phyloP scores from a whole-genome alignment of 2,329 filamentous ascomycete genomes.

The Ceratocystis variospora region DNA sequence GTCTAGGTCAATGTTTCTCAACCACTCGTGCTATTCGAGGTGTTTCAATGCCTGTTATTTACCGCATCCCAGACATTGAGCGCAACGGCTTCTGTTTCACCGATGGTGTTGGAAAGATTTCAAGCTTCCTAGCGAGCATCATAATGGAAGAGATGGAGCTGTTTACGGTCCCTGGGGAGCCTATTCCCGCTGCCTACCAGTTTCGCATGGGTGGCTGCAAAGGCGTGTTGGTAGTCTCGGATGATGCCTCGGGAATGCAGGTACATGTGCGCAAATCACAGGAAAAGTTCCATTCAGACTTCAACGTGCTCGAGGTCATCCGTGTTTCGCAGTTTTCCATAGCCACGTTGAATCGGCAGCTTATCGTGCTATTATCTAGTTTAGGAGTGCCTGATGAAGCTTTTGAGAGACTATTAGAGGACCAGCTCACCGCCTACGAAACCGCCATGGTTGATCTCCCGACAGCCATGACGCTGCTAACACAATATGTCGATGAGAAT shows the following conservation, averaged over 20 bases:
- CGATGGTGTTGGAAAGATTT: slow-evolving; percentile 92
- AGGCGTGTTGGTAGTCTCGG: slow-evolving; percentile 67
- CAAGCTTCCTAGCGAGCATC: slow-evolving; percentile 57
- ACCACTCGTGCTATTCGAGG: slow-evolving; percentile 66
- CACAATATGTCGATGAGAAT: slow-evolving; percentile 71
- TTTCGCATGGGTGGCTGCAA: slow-evolving; percentile 90
- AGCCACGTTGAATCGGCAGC: slow-evolving; percentile 77
- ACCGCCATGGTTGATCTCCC: slow-evolving; percentile 51
- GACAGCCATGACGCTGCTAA: slow-evolving; percentile 54
- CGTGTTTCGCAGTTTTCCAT: slow-evolving; percentile 61
- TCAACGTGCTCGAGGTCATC: slow-evolving; percentile 71
- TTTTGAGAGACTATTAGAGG: slow-evolving; percentile 53
- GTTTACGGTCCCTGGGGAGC: slow-evolving; percentile 22
- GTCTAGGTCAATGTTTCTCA: slow-evolving; percentile 89
- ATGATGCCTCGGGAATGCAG: slow-evolving; percentile 49
- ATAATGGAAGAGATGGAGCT: slow-evolving; percentile 55
- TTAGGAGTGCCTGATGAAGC: slow-evolving; percentile 55
- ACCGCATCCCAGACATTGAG: slow-evolving; percentile 56
- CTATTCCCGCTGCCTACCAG: slow-evolving; percentile 68
- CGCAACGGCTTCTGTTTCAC: slow-evolving; percentile 62
- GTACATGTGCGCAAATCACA: slow-evolving; percentile 75
- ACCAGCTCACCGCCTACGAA: slow-evolving; percentile 56
- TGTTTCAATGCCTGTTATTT: slow-evolving; percentile 43
- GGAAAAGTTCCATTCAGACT: slow-evolving; percentile 63
- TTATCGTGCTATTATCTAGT: slow-evolving; percentile 69